Conservation (phyloP, 1,139 yeast species). For the Lodderomyces theae region DNA sequence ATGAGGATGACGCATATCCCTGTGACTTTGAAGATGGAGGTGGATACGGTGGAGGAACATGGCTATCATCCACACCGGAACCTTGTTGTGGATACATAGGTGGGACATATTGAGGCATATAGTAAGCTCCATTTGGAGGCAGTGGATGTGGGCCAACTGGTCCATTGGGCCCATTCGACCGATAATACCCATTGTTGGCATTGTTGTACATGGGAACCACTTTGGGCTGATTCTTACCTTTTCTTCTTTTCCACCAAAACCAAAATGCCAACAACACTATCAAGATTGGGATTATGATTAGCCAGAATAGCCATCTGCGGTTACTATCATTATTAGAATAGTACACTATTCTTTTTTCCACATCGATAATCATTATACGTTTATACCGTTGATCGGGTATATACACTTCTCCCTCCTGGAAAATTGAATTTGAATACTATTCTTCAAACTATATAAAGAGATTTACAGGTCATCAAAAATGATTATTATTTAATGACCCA, state of each 20-base stretch:
- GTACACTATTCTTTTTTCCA: not conserved
- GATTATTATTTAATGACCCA: slow-evolving; percentile 1
- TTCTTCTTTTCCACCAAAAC: slow-evolving; percentile 5
- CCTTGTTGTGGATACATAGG: not conserved
- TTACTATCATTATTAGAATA: not conserved
- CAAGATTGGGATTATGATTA: slow-evolving; percentile 5
- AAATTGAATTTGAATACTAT: not conserved
- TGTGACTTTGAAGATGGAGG: not conserved
- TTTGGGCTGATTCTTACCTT: not conserved
- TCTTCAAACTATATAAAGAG: not conserved
- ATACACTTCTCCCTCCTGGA: too few relatives aligned
- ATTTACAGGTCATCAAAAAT: not conserved
- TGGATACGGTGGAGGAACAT: slow-evolving; percentile 7
- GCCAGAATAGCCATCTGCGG: slow-evolving; percentile 5
- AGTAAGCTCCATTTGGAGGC: slow-evolving; percentile 4
- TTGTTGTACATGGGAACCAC: slow-evolving; percentile 5
- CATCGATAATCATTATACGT: not conserved
- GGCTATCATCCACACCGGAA: not conserved
- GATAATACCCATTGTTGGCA: not conserved
- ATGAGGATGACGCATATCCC: not conserved
- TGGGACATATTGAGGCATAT: slow-evolving; percentile 1
- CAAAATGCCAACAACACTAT: slow-evolving; percentile 1
- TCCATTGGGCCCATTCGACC: not conserved
- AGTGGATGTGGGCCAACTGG: not conserved
- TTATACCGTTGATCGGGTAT: too few relatives aligned